Evolutionary conservation across 1,284 basidiomycete species (phyloP), one percentile per base, ranked within the genome.

Genomic region (Cystobasidium pallidum): DNA sequence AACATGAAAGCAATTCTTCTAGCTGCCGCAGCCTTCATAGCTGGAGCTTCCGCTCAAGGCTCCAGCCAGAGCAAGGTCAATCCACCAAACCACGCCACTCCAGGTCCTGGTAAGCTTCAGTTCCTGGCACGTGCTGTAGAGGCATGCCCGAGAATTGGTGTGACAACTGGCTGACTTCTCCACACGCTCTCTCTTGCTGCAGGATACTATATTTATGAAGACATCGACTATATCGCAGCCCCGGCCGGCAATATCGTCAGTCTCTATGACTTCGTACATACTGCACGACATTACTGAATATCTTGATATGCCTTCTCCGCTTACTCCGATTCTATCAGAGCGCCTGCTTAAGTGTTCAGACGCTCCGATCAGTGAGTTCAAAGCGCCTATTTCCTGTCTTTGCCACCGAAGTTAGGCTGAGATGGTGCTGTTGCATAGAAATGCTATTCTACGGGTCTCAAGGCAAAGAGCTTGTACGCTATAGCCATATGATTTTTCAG

Each of bases 141-240:
- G 26, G 3, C n/a, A 8, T 32, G 2, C 8, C 7, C 11, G 57
- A 8, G 15, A 61, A n/a, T n/a, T n/a, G n/a, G n/a, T n/a, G n/a
- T n/a, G n/a, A n/a, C n/a, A n/a, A n/a, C n/a, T n/a, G n/a, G 15
- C 17, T 26, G 24, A 61, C 6, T 30, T 39, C 24, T 41, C 36
- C 24, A 36, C 39, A 3, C n/a, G n/a, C 26, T 36, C 39, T 19
- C 36, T 28, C 26, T 26, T 43, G 24, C 17, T 55, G 21, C 54
- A 67, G 66, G 51, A 3, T 67, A 67, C 54, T 67, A 67, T 39
- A 67, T 67, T 34, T 67, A 67, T 24, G 54, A 67, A 34, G 66
- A 67, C 30, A 67, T 67, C 52, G 66, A 67, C 54, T 67, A 67
- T 36, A 59, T 67, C 30, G 17, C 66, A 13, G 47, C 66, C 11